These are phyloP conservation scores for Penicillium thymicola DNA, from an alignment of 2,329 filamentous ascomycete genomes.

Conservation along the genomic window DNA sequence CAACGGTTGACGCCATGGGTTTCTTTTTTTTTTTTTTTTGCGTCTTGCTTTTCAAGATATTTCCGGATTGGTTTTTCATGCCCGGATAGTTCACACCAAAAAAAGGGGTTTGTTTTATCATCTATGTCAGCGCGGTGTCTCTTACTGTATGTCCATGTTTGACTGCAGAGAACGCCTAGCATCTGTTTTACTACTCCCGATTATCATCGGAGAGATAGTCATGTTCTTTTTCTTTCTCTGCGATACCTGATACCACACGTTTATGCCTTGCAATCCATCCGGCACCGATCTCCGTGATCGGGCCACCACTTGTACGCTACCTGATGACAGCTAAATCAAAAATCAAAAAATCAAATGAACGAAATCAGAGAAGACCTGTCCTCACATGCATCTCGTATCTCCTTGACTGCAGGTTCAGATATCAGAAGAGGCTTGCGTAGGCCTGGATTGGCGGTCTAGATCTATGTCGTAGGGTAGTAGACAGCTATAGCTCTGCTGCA, in stretches of 20 bases:
- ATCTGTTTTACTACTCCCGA: constrained; percentile 8
- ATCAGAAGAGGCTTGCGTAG: constrained; percentile 12
- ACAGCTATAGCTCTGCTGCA: constrained; percentile 7
- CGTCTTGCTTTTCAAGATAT: constrained; percentile 6
- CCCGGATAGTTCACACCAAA: constrained; percentile 14
- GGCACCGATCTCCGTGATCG: neutral
- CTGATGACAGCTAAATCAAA: constrained; percentile 5
- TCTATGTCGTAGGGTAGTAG: neutral
- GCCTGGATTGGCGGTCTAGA: constrained; percentile 22
- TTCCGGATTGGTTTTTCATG: neutral
- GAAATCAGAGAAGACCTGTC: constrained; percentile 2
- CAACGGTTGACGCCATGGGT: constrained; percentile 20
- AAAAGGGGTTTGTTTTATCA: constrained; percentile 16
- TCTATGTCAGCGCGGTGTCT: constrained; percentile 16
- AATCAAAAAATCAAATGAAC: constrained; percentile 12
- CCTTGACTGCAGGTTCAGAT: neutral
- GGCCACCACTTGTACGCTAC: constrained; percentile 23
- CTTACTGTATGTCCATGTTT: constrained; percentile 9
- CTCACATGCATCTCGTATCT: constrained; percentile 7
- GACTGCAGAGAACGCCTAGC: constrained; percentile 19
- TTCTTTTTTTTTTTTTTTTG: neutral
- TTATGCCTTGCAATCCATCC: constrained; percentile 11
- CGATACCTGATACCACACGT: constrained; percentile 33
- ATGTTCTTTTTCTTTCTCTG: constrained; percentile 7
- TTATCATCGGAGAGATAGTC: constrained; percentile 6